Base-by-base conservation (phyloP, 2,329 filamentous ascomycete species). In the Colletotrichum paranaense region DNA sequence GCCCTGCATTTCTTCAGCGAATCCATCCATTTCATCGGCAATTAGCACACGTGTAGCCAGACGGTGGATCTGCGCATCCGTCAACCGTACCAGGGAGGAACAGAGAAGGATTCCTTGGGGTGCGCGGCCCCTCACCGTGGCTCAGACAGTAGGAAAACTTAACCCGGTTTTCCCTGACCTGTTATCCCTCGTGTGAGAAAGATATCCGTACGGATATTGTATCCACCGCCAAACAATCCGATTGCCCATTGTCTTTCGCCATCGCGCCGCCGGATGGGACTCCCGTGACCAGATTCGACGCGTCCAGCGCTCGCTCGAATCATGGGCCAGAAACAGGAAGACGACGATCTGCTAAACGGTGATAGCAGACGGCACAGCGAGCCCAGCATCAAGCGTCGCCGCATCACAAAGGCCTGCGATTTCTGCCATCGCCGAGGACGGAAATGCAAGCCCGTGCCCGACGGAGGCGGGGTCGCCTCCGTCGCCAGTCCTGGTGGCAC, bases 401-500 rank as follows among this genome's bases (percentile, higher is more conserved):
- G 74, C 57, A 73, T 75, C 66, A 75, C 74, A 38, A 75, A 75
- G 63, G 74, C 74, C 46, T 75, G 74, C 60, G 74, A 75, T 56
- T 75, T 75, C 9, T 75, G 74, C 8, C 74, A 75, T 22, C 73
- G 74, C 2, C 32, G 74, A 24, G 74, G 74, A 14, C 73, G 74
- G 12, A 75, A 75, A 35, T 75, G 74, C 74, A 75, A 75, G 73
- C 73, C 73, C 3, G 72, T 62, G 14, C 64, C 69, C n/a, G 62
- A 46, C 14, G 60, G 49, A 38, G 62, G 62, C 62, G 58, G 49
- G 9, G 67, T 30, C n/a, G 26, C 42, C 9, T 24, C 46, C 16
- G 32, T 32, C 26, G 28, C 28, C 24, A 64, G 53, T 9, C 53
- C 64, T 53, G 72, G 65, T 12, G 66, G 69, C 26, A 57, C 56